Evolutionary conservation across 192 early-diverging fungal species (phyloP).

Genomic region (Obelidium mucronatum): DNA sequence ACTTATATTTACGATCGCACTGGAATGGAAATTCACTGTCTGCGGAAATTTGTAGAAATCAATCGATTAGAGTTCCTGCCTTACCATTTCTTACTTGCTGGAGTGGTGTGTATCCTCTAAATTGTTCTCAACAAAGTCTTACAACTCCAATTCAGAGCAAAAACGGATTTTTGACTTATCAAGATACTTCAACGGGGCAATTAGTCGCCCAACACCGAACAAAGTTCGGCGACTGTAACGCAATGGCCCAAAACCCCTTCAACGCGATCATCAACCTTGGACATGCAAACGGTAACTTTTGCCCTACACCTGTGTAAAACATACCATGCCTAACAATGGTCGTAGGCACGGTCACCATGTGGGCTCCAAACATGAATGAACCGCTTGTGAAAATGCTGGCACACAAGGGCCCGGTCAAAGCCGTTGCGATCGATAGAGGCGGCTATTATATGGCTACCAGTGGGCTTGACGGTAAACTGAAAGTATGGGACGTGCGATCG

Average conservation of each 20-base stretch:
- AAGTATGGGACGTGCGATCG: slow-evolving; percentile 92
- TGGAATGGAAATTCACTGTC: slow-evolving; percentile 89
- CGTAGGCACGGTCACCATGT: slow-evolving; percentile 94
- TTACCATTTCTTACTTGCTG: slow-evolving; percentile 89
- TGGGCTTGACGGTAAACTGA: slow-evolving; percentile 88
- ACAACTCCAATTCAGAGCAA: slow-evolving; percentile 61
- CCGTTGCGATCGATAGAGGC: slow-evolving; percentile 79
- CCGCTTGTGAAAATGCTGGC: slow-evolving; percentile 96
- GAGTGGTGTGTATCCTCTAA: slow-evolving; percentile 60
- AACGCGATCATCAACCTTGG: slow-evolving; percentile 92
- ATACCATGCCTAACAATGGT: no score
- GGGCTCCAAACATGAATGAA: slow-evolving; percentile 83
- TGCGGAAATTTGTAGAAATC: slow-evolving; percentile 83
- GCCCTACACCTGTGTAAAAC: no score
- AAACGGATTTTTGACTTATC: slow-evolving; percentile 85
- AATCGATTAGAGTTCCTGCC: slow-evolving; percentile 89
- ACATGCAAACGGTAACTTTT: slow-evolving; percentile 77
- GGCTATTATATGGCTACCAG: slow-evolving; percentile 88
- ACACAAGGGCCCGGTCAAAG: slow-evolving; percentile 85
- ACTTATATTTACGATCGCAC: slow-evolving; percentile 94
- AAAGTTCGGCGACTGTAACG: slow-evolving; percentile 76
- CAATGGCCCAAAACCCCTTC: slow-evolving; percentile 90
- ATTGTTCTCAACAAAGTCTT: not conserved
- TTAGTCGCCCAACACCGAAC: slow-evolving; percentile 82
- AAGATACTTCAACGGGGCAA: slow-evolving; percentile 91